A percentile compares a stretch with the other conserved stretches of the same genome.
phyloP scores from a whole-genome alignment of 768 basidiomycete genomes.

The Suillus brevipes region DNA sequence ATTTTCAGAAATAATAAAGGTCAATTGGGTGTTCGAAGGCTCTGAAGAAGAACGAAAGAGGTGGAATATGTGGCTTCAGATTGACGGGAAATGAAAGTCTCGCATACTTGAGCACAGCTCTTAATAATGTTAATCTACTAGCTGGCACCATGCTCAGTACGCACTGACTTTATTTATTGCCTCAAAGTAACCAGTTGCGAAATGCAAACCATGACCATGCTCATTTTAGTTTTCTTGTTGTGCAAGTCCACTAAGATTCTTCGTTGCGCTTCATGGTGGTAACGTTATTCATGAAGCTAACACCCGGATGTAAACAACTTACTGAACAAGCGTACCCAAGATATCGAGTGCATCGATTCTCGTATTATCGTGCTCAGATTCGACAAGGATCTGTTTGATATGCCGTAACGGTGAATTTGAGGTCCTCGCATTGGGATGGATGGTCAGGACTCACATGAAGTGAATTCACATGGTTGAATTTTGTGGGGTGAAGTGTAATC shows the following conservation, averaged over 20 bases:
- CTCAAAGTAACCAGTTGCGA: not conserved
- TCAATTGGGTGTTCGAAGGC: conserved; percentile 84
- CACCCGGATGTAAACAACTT: conserved; percentile 24
- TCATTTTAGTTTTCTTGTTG: conserved; percentile 31
- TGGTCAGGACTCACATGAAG: conserved; percentile 48
- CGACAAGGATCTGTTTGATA: conserved; percentile 59
- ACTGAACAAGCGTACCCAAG: conserved; percentile 61
- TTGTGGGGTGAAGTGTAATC: conserved; percentile 59
- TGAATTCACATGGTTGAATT: conserved; percentile 68
- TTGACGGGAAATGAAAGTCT: conserved; percentile 59
- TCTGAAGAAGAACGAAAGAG: conserved; percentile 62
- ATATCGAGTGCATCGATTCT: conserved; percentile 69
- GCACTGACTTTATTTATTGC: not conserved
- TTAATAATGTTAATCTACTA: not conserved
- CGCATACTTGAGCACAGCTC: not conserved
- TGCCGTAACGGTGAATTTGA: not conserved
- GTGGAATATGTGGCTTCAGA: conserved; percentile 88
- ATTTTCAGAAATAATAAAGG: conserved; percentile 68
- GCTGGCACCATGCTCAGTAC: not conserved
- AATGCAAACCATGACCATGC: too few relatives aligned
- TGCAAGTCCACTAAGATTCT: conserved; percentile 38
- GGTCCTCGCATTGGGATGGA: not conserved
- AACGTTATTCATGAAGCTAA: conserved; percentile 6
- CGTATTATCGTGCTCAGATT: conserved; percentile 68
- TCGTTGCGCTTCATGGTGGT: conserved; percentile 33